Percentiles rank a stretch among this genome's conserved stretches.
phyloP scores from a whole-genome alignment of 805 yeast species.

The Candida tallmaniae region DNA sequence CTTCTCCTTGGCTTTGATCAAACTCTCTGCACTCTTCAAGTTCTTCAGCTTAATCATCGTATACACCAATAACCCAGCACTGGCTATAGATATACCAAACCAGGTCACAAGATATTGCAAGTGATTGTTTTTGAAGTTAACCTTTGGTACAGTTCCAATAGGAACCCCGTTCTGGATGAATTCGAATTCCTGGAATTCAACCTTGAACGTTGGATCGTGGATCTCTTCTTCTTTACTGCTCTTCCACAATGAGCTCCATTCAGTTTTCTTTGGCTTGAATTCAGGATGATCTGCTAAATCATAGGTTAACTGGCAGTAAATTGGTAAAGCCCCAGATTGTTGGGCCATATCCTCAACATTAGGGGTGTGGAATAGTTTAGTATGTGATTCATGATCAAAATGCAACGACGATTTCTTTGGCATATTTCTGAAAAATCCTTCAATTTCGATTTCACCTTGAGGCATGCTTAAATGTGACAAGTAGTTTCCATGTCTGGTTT shows the following conservation, averaged over 20 bases:
- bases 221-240: constrained; percentile 3
- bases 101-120: constrained; percentile 90
- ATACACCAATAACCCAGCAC: constrained; percentile 57
- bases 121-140: constrained; percentile 84
- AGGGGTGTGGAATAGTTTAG: constrained; percentile 70
- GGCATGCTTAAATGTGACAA: constrained; percentile 73
- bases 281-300: constrained; percentile 65
- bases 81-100: constrained; percentile 81
- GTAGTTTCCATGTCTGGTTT: constrained; percentile 40
- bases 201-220: constrained; percentile 24
- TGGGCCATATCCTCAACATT: constrained; percentile 80
- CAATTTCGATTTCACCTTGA: constrained; percentile 63
- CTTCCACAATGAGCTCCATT: constrained; percentile 21
- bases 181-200: constrained; percentile 44
- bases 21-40: constrained; percentile 33
- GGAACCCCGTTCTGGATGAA: constrained; percentile 84
- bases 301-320: constrained; percentile 71
- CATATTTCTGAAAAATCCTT: constrained; percentile 69
- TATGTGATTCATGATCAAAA: constrained; percentile 62
- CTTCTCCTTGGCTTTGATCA: constrained; percentile 35
- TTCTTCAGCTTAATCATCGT: constrained; percentile 25
- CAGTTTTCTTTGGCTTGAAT: constrained; percentile 36
- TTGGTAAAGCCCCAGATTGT: constrained; percentile 60
- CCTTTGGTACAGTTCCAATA: constrained; percentile 73
- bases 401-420: constrained; percentile 59